phyloP scores from a whole-genome alignment of 768 basidiomycete genomes.

The Suillus brevipes region DNA sequence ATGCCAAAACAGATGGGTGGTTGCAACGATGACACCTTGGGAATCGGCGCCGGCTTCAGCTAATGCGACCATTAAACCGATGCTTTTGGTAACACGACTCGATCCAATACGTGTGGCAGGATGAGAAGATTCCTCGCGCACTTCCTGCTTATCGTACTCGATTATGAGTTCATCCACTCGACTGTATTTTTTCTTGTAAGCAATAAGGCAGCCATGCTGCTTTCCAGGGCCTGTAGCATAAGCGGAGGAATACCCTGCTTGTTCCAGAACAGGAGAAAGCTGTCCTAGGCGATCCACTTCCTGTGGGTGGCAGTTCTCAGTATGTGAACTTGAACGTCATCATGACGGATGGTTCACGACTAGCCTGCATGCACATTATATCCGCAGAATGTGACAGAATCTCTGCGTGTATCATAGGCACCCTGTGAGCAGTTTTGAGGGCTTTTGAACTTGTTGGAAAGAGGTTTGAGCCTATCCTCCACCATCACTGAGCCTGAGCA shows the following conservation, averaged over 20 bases:
- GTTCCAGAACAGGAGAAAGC: constrained; percentile 64
- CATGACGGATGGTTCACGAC: constrained; percentile 18
- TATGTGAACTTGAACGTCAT: neutral
- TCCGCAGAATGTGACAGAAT: constrained; percentile 73
- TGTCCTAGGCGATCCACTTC: constrained; percentile 85
- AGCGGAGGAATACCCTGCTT: constrained; percentile 61
- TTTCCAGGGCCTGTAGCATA: constrained; percentile 74
- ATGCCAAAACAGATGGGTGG: constrained; percentile 97
- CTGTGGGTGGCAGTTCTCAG: constrained; percentile 38
- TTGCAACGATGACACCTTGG: constrained; percentile 73
- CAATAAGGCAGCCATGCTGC: constrained; percentile 84
- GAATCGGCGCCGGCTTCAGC: constrained; percentile 37
- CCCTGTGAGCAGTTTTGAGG: constrained; percentile 70
- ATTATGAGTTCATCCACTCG: constrained; percentile 50
- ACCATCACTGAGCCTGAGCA: neutral
- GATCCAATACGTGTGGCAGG: constrained; percentile 45
- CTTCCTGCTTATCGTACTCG: constrained; percentile 65
- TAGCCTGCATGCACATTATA: constrained; percentile 84
- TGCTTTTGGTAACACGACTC: constrained; percentile 76
- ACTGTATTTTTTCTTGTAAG: constrained; percentile 59
- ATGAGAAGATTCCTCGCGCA: constrained; percentile 39
- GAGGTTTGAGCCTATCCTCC: constrained; percentile 63
- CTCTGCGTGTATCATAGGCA: constrained; percentile 76
- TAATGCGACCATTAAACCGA: constrained; percentile 74
- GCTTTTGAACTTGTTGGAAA: constrained; percentile 82